Base-by-base conservation (phyloP, 192 early-diverging fungal species). In the Coemansia asiatica region DNA sequence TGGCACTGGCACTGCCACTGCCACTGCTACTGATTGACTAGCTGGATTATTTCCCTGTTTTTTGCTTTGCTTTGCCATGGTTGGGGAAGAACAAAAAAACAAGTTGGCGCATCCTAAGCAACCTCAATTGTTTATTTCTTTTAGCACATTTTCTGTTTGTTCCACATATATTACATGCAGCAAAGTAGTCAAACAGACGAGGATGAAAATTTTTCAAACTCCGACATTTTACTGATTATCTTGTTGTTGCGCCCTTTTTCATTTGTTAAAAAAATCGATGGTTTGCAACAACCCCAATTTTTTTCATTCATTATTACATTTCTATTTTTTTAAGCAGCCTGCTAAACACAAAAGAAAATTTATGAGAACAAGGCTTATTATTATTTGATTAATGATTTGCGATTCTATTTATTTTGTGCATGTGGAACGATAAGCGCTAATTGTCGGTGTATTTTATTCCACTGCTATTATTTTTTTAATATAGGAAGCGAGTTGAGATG, bases 401-500 rank as follows among this genome's bases (percentile, higher is more conserved):
- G 51, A 53, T 23, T 53, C 26, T 53, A 7, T 53, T 53, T 53
- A 27, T 27, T 56, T 35, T 56, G 55, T 56, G 55, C 55, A 56
- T 56, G 29, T 33, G 55, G 31, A 56, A 35, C 35, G 55, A 53
- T 53, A 27, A 10, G 25, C 26, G 7, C 25, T 31, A 56, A 31
- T 16, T 35, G 35, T 38, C 15, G 9, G 38, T 55, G 26, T 50
- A 25, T 64, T 64, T 36, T 21, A 63, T 65, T 57, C 48, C 12
- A 48, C 12, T n/a, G 27, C 21, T 13, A 6, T 60, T 27, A 3
- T 21, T 40, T 1, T 19, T n/a, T n/a, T n/a, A n/a, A n/a, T 38
- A 63, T 81, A 75, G 78, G 69, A 68, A 56, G 56, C 69, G 78
- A 23, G 53, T 81, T 21, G 63, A 61, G n/a, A 81, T 75, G 78